phyloP scores from a whole-genome alignment of 2,329 filamentous ascomycete species.

The Zopfia rhizophila region DNA sequence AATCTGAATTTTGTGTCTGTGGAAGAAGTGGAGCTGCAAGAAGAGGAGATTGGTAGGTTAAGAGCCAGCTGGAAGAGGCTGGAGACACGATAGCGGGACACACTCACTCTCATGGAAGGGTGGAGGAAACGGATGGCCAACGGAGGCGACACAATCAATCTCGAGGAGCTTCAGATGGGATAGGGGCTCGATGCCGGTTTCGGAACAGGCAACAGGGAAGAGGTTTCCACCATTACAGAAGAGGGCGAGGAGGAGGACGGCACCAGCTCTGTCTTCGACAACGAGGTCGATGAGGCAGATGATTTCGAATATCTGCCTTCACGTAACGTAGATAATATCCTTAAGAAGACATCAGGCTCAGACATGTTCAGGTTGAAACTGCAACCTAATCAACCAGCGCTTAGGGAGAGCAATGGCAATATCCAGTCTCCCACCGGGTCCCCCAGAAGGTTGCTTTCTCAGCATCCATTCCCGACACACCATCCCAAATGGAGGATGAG shows the following conservation, averaged over 20 bases:
- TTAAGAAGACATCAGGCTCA: conserved; percentile 2
- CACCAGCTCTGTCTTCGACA: neutral
- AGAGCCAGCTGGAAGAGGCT: conserved; percentile 88
- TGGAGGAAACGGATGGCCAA: conserved; percentile 84
- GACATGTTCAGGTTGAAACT: conserved; percentile 27
- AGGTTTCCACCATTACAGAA: conserved; percentile 9
- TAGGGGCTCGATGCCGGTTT: conserved; percentile 62
- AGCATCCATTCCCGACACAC: too few species aligned
- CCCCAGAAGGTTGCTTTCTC: too few species aligned
- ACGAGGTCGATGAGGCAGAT: conserved; percentile 8
- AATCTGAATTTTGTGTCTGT: conserved; percentile 94
- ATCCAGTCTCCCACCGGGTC: too few species aligned
- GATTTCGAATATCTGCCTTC: conserved; percentile 7
- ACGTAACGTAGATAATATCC: conserved; percentile 8
- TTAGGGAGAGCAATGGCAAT: too few species aligned
- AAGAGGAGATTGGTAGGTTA: conserved; percentile 84
- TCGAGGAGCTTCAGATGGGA: conserved; percentile 67
- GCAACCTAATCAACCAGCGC: too few species aligned
- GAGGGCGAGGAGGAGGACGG: conserved; percentile 14
- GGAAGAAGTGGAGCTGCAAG: conserved; percentile 86
- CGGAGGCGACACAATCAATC: conserved; percentile 72
- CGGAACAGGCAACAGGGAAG: conserved; percentile 24
- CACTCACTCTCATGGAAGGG: conserved; percentile 84
- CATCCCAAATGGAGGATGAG: too few species aligned
- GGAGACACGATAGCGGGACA: conserved; percentile 87